phyloP scores from a whole-genome alignment of 257 asterid species.

The Nicotiana tabacum region DNA sequence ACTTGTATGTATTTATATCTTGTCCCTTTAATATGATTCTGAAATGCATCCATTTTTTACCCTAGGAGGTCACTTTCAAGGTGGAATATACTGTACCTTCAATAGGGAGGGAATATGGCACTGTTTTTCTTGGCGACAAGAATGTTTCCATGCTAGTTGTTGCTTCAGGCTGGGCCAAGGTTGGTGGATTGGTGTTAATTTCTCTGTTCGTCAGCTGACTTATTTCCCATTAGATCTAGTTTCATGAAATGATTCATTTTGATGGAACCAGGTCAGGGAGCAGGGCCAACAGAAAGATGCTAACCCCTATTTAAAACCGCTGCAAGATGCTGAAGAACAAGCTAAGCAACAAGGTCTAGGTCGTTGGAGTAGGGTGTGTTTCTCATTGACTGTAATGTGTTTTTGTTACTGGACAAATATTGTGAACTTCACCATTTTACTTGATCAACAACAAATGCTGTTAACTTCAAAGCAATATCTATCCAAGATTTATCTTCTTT shows the following conservation, averaged over 20 bases:
- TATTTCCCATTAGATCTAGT: neutral
- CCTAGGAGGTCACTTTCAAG: constrained; percentile 80
- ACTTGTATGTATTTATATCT: neutral
- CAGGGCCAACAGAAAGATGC: constrained; percentile 89
- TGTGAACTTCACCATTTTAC: neutral
- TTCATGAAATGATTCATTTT: neutral
- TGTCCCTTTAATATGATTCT: neutral
- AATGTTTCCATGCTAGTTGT: constrained; percentile 75
- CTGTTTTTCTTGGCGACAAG: constrained; percentile 80
- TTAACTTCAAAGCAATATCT: neutral
- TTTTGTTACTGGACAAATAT: neutral
- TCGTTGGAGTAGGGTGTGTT: constrained; percentile 85
- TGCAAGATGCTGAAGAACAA: constrained; percentile 73
- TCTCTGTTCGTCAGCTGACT: constrained; percentile 8
- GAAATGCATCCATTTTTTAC: neutral
- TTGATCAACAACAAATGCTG: neutral
- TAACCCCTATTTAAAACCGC: constrained; percentile 72
- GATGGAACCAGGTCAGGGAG: constrained; percentile 69
- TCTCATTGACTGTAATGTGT: neutral
- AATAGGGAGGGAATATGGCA: constrained; percentile 84
- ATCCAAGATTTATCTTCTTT: neutral
- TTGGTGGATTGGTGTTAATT: constrained; percentile 14
- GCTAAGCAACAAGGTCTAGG: constrained; percentile 94
- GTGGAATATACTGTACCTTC: constrained; percentile 87
- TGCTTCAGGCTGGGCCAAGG: constrained; percentile 99